Evolutionary conservation across 768 basidiomycete species (phyloP).

Genomic region (Pulveroboletus frians): DNA sequence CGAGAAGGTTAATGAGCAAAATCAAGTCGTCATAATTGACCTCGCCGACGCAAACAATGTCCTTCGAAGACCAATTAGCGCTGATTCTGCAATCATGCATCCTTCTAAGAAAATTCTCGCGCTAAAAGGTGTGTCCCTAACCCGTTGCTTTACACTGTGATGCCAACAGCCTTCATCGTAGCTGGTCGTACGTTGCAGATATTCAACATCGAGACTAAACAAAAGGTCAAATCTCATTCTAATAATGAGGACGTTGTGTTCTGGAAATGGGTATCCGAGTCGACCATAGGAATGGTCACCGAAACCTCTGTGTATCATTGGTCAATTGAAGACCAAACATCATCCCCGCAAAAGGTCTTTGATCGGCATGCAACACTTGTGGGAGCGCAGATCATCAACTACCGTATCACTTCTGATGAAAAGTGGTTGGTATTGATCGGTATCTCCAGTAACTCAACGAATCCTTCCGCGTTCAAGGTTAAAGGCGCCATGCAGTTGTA

Average conservation of each 20-base stretch:
- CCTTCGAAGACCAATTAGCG: slow-evolving; percentile 89
- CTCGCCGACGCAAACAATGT: slow-evolving; percentile 97
- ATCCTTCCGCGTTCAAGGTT: slow-evolving; percentile 96
- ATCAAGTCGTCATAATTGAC: slow-evolving; percentile 99
- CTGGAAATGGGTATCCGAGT: slow-evolving; percentile 97
- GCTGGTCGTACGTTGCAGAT: slow-evolving; percentile 93
- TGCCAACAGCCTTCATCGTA: slow-evolving; percentile 30
- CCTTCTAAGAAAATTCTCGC: slow-evolving; percentile 95
- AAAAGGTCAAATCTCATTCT: slow-evolving; percentile 93
- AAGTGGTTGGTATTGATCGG: slow-evolving; percentile 98
- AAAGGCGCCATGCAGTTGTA: slow-evolving; percentile 98
- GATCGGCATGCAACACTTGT: slow-evolving; percentile 94
- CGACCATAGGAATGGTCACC: slow-evolving; percentile 91
- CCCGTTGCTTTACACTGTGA: not conserved
- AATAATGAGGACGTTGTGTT: slow-evolving; percentile 94
- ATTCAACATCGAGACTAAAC: slow-evolving; percentile 97
- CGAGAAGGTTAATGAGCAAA: slow-evolving; percentile 90
- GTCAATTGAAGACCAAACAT: slow-evolving; percentile 69
- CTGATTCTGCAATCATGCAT: slow-evolving; percentile 99
- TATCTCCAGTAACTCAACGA: slow-evolving; percentile 86
- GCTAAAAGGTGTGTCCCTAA: slow-evolving; percentile 59
- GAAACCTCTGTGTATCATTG: slow-evolving; percentile 92
- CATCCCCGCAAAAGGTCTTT: slow-evolving; percentile 86
- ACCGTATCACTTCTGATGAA: slow-evolving; percentile 86
- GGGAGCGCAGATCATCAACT: slow-evolving; percentile 98